Evolutionary conservation across 116 monocot species (phyloP).

Genomic region (Papilionanthe hybrid): DNA sequence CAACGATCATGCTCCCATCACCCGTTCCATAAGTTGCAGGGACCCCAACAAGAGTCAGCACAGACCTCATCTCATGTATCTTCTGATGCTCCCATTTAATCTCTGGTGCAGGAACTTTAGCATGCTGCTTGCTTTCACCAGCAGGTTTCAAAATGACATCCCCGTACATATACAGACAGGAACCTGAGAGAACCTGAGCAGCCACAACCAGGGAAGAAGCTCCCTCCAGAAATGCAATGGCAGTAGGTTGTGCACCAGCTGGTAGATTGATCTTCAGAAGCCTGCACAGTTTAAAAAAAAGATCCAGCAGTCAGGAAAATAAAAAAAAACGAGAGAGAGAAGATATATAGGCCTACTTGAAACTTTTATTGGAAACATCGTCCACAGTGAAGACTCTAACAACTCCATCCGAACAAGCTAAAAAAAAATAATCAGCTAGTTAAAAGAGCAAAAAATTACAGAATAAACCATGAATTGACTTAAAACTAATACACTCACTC

Average conservation of each 20-base stretch:
- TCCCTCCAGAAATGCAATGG: conserved; percentile 79
- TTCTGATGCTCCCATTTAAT: conserved; percentile 90
- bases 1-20: conserved; percentile 82
- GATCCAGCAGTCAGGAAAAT: background rate
- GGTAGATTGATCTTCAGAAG: conserved; percentile 76
- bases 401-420: conserved; percentile 85
- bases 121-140: conserved; percentile 40
- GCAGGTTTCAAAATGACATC: conserved; percentile 66
- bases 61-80: conserved; percentile 66
- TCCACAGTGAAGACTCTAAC: conserved; percentile 79
- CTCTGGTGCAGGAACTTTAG: conserved; percentile 70
- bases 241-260: conserved; percentile 74
- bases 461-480: background rate
- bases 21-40: conserved; percentile 66
- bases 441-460: background rate
- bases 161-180: conserved; percentile 80
- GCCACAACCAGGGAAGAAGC: conserved; percentile 74
- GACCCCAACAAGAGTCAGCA: conserved; percentile 57
- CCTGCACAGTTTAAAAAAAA: conserved; percentile 29
- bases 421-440: conserved; percentile 4
- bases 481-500: conserved; percentile 22
- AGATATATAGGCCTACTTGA: conserved; percentile 56
- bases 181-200: conserved; percentile 66
- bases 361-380: conserved; percentile 80
- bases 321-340: background rate